A percentile compares a stretch with the other conserved stretches of the same genome.
phyloP scores from a whole-genome alignment of 2,329 filamentous ascomycete species.

The Ambrosiella cleistominuta region DNA sequence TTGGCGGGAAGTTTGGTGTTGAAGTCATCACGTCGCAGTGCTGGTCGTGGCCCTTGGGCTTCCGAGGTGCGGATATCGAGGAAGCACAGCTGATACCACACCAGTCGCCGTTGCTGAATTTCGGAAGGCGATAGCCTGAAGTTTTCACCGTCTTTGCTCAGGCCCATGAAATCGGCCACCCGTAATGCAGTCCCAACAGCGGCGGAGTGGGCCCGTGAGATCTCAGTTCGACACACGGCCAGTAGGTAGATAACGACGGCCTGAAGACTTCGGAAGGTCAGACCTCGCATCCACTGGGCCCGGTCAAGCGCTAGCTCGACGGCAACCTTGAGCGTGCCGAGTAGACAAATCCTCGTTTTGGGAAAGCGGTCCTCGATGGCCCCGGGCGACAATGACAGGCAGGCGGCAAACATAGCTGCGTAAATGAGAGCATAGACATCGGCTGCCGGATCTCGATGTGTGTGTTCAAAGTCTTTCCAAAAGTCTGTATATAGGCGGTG shows the following conservation, averaged over 20 bases:
- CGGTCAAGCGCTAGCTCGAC: slow-evolving; percentile 50
- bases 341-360: slow-evolving; percentile 18
- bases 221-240: slow-evolving; percentile 51
- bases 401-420: slow-evolving; percentile 50
- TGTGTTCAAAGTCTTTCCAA: slow-evolving; percentile 25
- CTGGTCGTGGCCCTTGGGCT: slow-evolving; percentile 52
- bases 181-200: slow-evolving; percentile 54
- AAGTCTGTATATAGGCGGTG: slow-evolving; percentile 46
- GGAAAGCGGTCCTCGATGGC: slow-evolving; percentile 26
- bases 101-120: slow-evolving; percentile 50
- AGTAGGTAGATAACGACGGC: slow-evolving; percentile 65
- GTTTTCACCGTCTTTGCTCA: slow-evolving; percentile 51
- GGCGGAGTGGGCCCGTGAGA: slow-evolving; percentile 57
- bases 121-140: slow-evolving; percentile 51
- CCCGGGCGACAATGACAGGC: slow-evolving; percentile 39
- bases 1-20: slow-evolving; percentile 58
- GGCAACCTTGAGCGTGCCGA: slow-evolving; percentile 46
- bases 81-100: slow-evolving; percentile 67
- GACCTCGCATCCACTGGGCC: slow-evolving; percentile 55
- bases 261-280: slow-evolving; percentile 51
- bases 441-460: slow-evolving; percentile 33
- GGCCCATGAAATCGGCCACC: slow-evolving; percentile 60
- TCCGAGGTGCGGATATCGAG: slow-evolving; percentile 60
- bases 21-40: slow-evolving; percentile 57
- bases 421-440: slow-evolving; percentile 54